phyloP scores from a whole-genome alignment of 179 eudicot species.

The Silene vulgaris region DNA sequence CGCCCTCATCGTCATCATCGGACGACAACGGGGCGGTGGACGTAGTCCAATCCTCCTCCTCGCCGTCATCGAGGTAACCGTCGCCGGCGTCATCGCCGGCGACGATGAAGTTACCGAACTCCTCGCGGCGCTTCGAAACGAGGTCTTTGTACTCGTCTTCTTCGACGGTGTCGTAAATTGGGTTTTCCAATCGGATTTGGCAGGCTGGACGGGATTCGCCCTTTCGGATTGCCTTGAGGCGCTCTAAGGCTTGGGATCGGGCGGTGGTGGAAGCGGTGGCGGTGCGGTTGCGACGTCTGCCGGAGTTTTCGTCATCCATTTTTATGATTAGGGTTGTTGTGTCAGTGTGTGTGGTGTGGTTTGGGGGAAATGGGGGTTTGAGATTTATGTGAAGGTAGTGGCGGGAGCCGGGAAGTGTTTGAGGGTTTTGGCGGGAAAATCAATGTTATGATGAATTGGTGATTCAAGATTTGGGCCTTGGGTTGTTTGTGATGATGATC shows the following conservation, averaged over 20 bases:
- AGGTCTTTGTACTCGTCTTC: slow-evolving; percentile 75
- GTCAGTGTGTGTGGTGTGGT: not conserved
- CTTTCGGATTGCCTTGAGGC: slow-evolving; percentile 47
- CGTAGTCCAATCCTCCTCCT: slow-evolving; percentile 56
- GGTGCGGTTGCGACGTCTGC: slow-evolving; percentile 49
- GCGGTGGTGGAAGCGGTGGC: slow-evolving; percentile 29
- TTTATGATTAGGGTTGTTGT: not conserved
- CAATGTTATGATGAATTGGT: not conserved
- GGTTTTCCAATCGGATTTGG: slow-evolving; percentile 61
- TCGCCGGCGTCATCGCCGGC: slow-evolving; percentile 54
- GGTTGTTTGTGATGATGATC: not conserved
- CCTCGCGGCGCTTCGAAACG: slow-evolving; percentile 70
- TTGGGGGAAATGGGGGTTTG: slow-evolving; percentile 9
- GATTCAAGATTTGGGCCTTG: not conserved
- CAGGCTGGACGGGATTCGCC: slow-evolving; percentile 46
- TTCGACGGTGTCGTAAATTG: slow-evolving; percentile 79
- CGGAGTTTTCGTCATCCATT: slow-evolving; percentile 56
- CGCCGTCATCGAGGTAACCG: slow-evolving; percentile 45
- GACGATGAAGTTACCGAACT: slow-evolving; percentile 56
- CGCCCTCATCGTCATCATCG: slow-evolving; percentile 70
- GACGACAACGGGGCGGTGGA: slow-evolving; percentile 18
- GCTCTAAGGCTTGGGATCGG: slow-evolving; percentile 63
- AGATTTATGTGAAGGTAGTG: not conserved
- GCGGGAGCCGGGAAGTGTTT: slow-evolving; percentile 27
- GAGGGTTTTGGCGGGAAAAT: slow-evolving; percentile 19